Conservation (phyloP, 495 filamentous ascomycete species). For the Podospora pseudopauciseta region DNA sequence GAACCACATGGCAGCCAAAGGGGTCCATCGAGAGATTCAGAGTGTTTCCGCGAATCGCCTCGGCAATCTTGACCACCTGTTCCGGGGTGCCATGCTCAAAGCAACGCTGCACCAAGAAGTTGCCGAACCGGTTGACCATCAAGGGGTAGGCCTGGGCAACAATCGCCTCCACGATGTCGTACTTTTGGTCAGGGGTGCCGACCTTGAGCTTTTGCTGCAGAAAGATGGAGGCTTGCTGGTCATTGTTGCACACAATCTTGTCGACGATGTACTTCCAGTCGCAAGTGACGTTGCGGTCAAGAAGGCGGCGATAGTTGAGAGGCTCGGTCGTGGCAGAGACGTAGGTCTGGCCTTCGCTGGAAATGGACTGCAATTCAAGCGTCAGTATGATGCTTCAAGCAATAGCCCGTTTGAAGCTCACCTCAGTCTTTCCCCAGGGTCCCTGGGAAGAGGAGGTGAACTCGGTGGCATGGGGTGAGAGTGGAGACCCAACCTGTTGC, state of each 20-base stretch:
- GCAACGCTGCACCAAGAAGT: constrained; percentile 96
- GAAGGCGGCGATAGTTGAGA: constrained; percentile 92
- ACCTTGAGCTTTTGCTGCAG: constrained; percentile 98
- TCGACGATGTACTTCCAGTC: constrained; percentile 99
- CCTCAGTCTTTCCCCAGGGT: constrained; percentile 51
- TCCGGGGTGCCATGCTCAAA: constrained; percentile 97
- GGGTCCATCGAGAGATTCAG: constrained; percentile 95
- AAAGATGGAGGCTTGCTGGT: constrained; percentile 98
- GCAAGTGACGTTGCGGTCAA: constrained; percentile 94
- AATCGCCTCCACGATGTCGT: constrained; percentile 94
- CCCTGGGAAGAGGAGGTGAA: constrained; percentile 57
- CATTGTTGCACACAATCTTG: constrained; percentile 98
- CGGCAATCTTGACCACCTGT: constrained; percentile 91
- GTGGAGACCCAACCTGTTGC: constrained; percentile 69
- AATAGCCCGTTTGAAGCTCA: constrained; percentile 24
- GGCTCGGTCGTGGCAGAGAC: constrained; percentile 77
- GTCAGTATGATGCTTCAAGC: not conserved
- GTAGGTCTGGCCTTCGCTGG: constrained; percentile 68
- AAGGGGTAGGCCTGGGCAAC: constrained; percentile 91
- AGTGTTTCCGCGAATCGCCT: constrained; percentile 92
- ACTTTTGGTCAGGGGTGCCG: constrained; percentile 91
- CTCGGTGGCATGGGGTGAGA: constrained; percentile 82
- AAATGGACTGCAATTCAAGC: constrained; percentile 34
- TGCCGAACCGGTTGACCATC: constrained; percentile 98
- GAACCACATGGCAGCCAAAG: constrained; percentile 96